phyloP scores from a whole-genome alignment of 2,329 filamentous ascomycete genomes.

The Ophiostoma ips region DNA sequence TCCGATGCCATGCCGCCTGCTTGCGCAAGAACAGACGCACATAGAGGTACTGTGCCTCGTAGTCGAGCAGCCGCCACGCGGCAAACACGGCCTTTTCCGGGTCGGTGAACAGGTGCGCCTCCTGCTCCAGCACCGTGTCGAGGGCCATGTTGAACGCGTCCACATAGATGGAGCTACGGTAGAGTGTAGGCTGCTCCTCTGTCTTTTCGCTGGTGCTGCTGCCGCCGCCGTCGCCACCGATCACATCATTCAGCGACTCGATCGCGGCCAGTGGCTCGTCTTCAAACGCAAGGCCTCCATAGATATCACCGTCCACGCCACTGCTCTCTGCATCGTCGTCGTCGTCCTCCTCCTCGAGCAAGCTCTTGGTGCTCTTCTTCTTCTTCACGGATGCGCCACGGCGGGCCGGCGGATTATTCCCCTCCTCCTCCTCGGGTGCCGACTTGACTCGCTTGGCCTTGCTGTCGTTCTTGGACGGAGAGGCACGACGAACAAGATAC shows the following conservation, averaged over 20 bases:
- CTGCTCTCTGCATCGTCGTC: not conserved
- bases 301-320: not conserved
- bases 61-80: constrained; percentile 58
- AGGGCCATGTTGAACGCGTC: constrained; percentile 93
- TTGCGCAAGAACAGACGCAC: constrained; percentile 89
- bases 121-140: constrained; percentile 78
- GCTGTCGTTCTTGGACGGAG: not conserved
- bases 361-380: not conserved
- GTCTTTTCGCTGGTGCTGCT: not conserved
- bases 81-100: constrained; percentile 65
- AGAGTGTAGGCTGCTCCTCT: constrained; percentile 43
- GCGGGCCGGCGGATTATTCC: not conserved
- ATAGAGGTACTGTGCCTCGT: constrained; percentile 89
- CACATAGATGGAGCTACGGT: constrained; percentile 82
- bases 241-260: constrained; percentile 10
- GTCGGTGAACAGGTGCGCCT: constrained; percentile 73
- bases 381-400: not conserved
- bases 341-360: not conserved
- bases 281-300: not conserved
- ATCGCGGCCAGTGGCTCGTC: not conserved
- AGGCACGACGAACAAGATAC: constrained; percentile 3
- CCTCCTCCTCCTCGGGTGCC: not conserved
- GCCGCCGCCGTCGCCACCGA: not conserved
- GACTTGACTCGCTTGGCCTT: constrained; percentile 2
- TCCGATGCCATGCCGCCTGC: constrained; percentile 78